Evolutionary conservation across 805 yeast genomes (phyloP), one percentile per base, ranked within the genome.

Genomic region (Wickerhamiella cacticola): DNA sequence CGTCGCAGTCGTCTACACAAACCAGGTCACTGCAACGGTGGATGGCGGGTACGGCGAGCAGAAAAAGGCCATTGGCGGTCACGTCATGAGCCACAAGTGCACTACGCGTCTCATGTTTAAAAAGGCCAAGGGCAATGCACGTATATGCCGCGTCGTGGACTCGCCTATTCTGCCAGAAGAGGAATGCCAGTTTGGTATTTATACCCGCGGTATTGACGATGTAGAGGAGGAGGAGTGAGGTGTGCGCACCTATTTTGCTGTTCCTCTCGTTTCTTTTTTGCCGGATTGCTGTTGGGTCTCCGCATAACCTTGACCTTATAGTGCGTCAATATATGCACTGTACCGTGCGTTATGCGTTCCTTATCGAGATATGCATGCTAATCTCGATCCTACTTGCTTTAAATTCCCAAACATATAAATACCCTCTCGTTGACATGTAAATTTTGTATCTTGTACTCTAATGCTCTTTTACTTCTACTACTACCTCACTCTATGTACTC

Each of bases 11-110:
- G 87, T 92, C 5, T 86, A 92, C 41, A 83, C 94, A 1, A 92
- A 92, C 66, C 98, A 92, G 65, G 98, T 92, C 19, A 96, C 86
- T 5, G 96, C 97, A 3, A 96, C 88, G 65, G 98, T 92, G 16
- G 98, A 92, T 60, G 94, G 94, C 59, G 78, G 78, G 36, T 88
- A 79, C 63, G 87, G 88, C 57, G 98, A 92, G 64, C 96, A 97
- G 13, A 92, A 92, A 64, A 92, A 92, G 64, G 98, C 98, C 15
- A 89, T 92, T 56, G 98, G 98, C 52, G 98, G 98, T 58, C 89
- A 92, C 61, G 92, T 92, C 57, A 81, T 92, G 63, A 98, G 97
- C 0, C 98, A 92, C 64, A 80, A 95, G 16, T 87, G 96, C 2
- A 89, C 97, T 5, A 92, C 98, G 2, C 75, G 98, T 59, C 72